Base-by-base conservation (phyloP, 2,329 filamentous ascomycete genomes). In the Pezicula neosporulosa region DNA sequence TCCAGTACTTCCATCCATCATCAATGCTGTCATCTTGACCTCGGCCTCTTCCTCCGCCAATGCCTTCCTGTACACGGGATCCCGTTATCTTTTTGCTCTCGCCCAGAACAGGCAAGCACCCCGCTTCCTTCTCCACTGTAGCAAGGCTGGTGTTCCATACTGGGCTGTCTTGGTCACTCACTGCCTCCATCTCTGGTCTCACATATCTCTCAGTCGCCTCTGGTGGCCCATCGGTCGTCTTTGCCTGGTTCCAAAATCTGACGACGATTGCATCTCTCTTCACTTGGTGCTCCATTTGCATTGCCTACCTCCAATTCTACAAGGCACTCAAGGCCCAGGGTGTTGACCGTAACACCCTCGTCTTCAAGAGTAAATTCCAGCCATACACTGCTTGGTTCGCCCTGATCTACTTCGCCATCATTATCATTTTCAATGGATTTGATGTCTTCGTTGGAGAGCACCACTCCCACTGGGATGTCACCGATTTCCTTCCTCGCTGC, bases 381-480 rank as follows among this genome's bases (percentile, higher is more conserved):
- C 89, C 89, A 2, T 92, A 84, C 60, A 77, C 81, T 0, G 87
- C 88, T 1, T 92, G 56, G 51, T 82, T 85, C 45, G 84, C 82
- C 0, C 69, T 90, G 6, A 65, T 72, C 0, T 82, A 79, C 24
- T 87, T 83, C 1, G 79, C 81, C 45, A 67, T 87, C 56, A 91
- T 93, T 84, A 80, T 84, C 0, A 83, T 92, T 59, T 82, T 91
- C 1, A 82, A 86, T 8, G 89, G 89, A 0, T 93, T 91, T 56
- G 78, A 84, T 0, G 86, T 92, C 1, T 94, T 93, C 61, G 66
- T 92, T 43, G 83, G 86, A 0, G 73, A 78, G 0, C 76, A 62
- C 43, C 61, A 65, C 48, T 54, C 52, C 15, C 57, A 79, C 3
- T 93, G 89, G 89, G 77, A 82, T 53, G 66, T 90, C 1, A 77